Percentiles rank a stretch among this genome's conserved stretches.
These are phyloP conservation scores for Epichloe gansuensis DNA, from an alignment of 2,329 filamentous ascomycete genomes.

Conservation along the genomic window DNA sequence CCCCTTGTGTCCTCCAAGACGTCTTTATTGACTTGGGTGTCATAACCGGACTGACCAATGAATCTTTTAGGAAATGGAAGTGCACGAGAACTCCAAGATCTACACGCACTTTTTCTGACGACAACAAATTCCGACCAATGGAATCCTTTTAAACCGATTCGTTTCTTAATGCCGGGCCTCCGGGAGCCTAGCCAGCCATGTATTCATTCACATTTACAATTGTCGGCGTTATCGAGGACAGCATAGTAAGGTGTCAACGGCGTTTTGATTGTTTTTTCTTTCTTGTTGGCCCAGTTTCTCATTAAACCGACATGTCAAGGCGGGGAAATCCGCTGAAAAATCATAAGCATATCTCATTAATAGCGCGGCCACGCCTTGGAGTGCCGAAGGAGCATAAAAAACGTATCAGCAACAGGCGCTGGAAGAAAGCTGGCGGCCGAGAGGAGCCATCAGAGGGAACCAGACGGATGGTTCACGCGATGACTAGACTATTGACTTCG, in stretches of 20 bases:
- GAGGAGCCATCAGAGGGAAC: neutral
- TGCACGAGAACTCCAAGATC: conserved; percentile 96
- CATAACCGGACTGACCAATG: neutral
- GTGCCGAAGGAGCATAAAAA: conserved; percentile 3
- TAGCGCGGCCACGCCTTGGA: conserved; percentile 11
- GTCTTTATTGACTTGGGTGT: neutral
- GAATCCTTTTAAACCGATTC: conserved; percentile 14
- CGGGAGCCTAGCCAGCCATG: conserved; percentile 25
- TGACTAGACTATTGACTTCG: neutral
- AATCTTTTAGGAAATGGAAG: conserved; percentile 80
- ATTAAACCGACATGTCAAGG: conserved; percentile 14
- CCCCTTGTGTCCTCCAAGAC: neutral
- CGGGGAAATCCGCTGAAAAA: conserved; percentile 21
- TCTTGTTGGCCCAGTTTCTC: conserved; percentile 7
- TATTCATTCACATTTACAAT: conserved; percentile 38
- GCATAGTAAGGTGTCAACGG: conserved; percentile 46
- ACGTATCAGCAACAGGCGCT: neutral
- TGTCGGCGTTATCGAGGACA: conserved; percentile 39
- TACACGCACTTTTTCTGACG: conserved; percentile 99
- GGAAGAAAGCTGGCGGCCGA: neutral
- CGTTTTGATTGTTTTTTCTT: conserved; percentile 31
- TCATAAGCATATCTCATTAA: conserved; percentile 26
- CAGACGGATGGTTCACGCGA: neutral
- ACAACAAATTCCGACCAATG: conserved; percentile 15
- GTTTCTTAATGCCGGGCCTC: conserved; percentile 15